Evolutionary conservation across 2,329 filamentous ascomycete genomes (phyloP), one percentile per base, ranked within the genome.

Genomic region (Fusarium proliferatum): DNA sequence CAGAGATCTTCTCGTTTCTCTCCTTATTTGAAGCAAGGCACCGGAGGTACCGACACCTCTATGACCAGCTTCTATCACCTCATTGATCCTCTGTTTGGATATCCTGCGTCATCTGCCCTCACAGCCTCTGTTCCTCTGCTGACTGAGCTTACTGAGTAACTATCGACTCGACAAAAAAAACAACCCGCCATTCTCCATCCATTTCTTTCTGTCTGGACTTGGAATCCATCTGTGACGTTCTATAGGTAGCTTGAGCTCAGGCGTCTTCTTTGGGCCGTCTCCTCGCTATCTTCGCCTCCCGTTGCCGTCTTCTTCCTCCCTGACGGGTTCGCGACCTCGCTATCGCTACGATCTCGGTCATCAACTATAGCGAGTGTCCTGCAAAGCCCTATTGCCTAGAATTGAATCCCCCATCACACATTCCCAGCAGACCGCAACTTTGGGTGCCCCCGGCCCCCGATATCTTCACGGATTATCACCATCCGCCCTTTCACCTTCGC

Each of bases 31-130:
- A 70, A 51, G 41, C 45, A 52, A 67, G 38, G 60, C 43, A 58
- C n/a, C 71, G 67, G 63, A 74, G 43, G 39, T 49, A 23, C 68
- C 71, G 62, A 68, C 34, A 64, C 71, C 48, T 64, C 67, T 55
- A 55, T 52, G 48, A 33, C 46, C 45, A 49, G 43, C 45, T 56
- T 61, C 51, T 42, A 42, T 23, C 38, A 51, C 43, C 42, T 13
- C n/a, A 28, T 53, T 53, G 62, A 59, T 56, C 45, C 36, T 67
- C 39, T 61, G 49, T 46, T 74, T 71, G 62, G 58, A 42, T 42
- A 52, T 56, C 45, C 46, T 34, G 61, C 60, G 55, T 73, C 69
- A 62, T 73, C 61, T 55, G 49, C 63, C 17, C 21, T 56, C 57
- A 51, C 58, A 63, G 48, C 63, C 53, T 69, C 23, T 42, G 39